Evolutionary conservation across 345 rosid genomes (phyloP).

Genomic region (Conringia planisiliqua): DNA sequence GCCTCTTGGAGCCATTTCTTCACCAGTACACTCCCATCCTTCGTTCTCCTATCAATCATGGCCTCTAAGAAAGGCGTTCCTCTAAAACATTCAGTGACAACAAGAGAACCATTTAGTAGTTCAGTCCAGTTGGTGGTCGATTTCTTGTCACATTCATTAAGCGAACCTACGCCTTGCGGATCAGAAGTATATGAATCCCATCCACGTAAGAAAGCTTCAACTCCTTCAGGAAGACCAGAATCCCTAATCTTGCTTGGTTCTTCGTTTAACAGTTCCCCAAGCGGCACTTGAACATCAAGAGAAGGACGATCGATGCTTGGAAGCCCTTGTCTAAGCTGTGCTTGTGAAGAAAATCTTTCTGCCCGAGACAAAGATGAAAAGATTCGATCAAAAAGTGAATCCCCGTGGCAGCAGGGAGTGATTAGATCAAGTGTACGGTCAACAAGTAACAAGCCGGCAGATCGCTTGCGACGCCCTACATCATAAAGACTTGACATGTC

Average conservation of each 20-base stretch:
- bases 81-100: constrained; percentile 63
- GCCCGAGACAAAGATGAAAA: constrained; percentile 76
- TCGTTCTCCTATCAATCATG: constrained; percentile 74
- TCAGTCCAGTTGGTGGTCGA: constrained; percentile 35
- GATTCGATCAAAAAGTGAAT: constrained; percentile 84
- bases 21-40: constrained; percentile 77
- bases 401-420: constrained; percentile 90
- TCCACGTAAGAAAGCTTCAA: constrained; percentile 67
- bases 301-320: constrained; percentile 54
- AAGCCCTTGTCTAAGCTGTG: constrained; percentile 45
- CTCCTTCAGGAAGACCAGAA: constrained; percentile 47
- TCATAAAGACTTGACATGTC: constrained; percentile 99
- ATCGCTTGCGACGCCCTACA: constrained; percentile 89
- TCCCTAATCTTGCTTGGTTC: constrained; percentile 42
- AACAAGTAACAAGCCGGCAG: constrained; percentile 84
- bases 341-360: constrained; percentile 52
- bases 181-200: constrained; percentile 54
- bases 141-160: constrained; percentile 36
- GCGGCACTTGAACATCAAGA: constrained; percentile 76
- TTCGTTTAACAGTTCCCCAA: constrained; percentile 53
- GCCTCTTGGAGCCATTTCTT: constrained; percentile 96
- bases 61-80: constrained; percentile 90
- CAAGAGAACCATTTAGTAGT: constrained; percentile 63
- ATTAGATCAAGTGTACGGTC: constrained; percentile 95
- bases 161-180: constrained; percentile 36